phyloP scores from a whole-genome alignment of 805 yeast genomes.

The Cyberlindnera mississippiensis region DNA sequence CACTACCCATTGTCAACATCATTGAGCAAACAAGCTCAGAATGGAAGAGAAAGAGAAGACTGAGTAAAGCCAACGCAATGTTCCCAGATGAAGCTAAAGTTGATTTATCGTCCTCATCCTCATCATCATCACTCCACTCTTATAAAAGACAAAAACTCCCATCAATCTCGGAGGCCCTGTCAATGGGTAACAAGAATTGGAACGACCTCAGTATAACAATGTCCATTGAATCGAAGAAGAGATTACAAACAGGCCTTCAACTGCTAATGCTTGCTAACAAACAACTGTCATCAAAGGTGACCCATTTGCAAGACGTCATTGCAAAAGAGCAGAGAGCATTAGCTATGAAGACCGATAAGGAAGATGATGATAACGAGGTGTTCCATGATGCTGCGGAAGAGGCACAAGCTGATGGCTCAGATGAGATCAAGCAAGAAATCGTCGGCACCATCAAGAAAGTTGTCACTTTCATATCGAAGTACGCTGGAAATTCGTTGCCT shows the following conservation, averaged over 20 bases:
- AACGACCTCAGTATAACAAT: constrained; percentile 35
- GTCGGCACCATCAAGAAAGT: constrained; percentile 86
- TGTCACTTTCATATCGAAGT: constrained; percentile 78
- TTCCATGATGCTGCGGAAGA: constrained; percentile 32
- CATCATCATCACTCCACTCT: constrained; percentile 11
- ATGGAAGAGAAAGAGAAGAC: constrained; percentile 38
- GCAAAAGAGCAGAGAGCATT: constrained; percentile 42
- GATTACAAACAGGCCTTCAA: constrained; percentile 75
- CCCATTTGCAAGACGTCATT: constrained; percentile 54
- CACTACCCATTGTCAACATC: constrained; percentile 48
- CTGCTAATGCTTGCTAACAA: constrained; percentile 76
- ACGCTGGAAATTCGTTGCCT: constrained; percentile 71
- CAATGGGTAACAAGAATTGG: constrained; percentile 33
- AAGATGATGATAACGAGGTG: constrained; percentile 24
- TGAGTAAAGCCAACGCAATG: constrained; percentile 26
- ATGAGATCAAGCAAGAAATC: constrained; percentile 69
- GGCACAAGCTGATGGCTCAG: constrained; percentile 22
- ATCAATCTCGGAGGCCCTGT: constrained; percentile 34
- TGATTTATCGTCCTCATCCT: constrained; percentile 9
- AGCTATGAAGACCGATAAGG: constrained; percentile 4
- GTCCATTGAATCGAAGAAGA: constrained; percentile 68
- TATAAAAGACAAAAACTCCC: constrained; percentile 30
- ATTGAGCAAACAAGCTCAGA: constrained; percentile 35
- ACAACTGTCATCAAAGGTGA: constrained; percentile 65
- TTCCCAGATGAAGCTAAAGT: constrained; percentile 27